phyloP scores from a whole-genome alignment of 306 rosid species.

The Prunus mongolica region DNA sequence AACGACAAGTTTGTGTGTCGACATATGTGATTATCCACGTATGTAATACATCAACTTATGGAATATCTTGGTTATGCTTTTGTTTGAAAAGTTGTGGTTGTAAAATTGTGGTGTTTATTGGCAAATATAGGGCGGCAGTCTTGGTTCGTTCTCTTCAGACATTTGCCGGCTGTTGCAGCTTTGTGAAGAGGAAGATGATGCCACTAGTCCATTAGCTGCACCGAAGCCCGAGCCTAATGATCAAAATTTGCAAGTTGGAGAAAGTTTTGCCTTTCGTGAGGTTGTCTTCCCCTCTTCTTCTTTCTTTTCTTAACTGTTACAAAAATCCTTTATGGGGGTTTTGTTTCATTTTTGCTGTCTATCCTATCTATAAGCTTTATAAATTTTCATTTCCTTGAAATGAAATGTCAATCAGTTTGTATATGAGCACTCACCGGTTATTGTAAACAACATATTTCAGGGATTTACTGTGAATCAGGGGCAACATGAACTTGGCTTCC shows the following conservation, averaged over 20 bases:
- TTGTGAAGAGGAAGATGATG: conserved; percentile 98
- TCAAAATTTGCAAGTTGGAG: conserved; percentile 60
- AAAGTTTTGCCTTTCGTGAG: conserved; percentile 51
- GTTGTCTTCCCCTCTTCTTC: conserved; percentile 35
- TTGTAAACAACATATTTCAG: conserved; percentile 37
- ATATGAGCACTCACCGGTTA: conserved; percentile 17
- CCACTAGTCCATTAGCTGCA: conserved; percentile 86
- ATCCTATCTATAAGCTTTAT: neutral
- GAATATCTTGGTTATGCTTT: conserved; percentile 26
- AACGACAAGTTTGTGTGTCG: neutral
- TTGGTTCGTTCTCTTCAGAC: conserved; percentile 95
- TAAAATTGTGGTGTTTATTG: conserved; percentile 44
- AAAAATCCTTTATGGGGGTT: neutral
- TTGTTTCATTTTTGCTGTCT: neutral
- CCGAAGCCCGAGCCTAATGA: conserved; percentile 84
- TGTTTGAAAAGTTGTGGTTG: conserved; percentile 34
- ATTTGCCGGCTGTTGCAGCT: conserved; percentile 87
- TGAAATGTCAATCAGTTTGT: conserved; percentile 11
- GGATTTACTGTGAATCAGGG: conserved; percentile 51
- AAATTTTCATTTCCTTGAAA: neutral
- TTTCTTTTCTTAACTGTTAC: conserved; percentile 3
- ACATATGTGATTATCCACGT: conserved; percentile 14
- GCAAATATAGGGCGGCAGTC: conserved; percentile 77
- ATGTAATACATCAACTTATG: conserved; percentile 4
- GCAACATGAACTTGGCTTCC: conserved; percentile 64